Base-by-base conservation (phyloP, 176 grass and related monocot species). In the barley (Hordeum vulgare) region DNA sequence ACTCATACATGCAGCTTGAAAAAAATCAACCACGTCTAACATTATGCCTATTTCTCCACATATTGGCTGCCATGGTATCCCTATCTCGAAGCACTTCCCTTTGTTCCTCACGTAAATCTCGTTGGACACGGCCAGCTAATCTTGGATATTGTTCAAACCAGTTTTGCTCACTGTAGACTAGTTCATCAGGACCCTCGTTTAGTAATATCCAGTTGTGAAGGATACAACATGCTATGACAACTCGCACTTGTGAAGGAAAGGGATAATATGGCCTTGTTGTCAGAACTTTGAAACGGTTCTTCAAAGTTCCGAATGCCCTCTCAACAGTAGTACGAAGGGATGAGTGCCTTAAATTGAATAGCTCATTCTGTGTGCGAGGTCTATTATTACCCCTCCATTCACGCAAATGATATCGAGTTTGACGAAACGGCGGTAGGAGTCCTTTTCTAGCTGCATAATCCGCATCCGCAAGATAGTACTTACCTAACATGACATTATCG, bases 391-490 rank as follows among this genome's bases (percentile, higher is more conserved):
- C 31, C 26, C 4, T 41, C 37, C 27, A 84, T 51, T 84, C 60
- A 31, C 27, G 27, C 71, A 84, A 75, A 64, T 84, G 71, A 33
- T 84, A 76, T 17, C 20, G 59, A 35, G 54, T 62, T 71, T 61
- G 37, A 20, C 11, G 8, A 14, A 29, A 71, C 20, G 54, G 41
- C 31, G 78, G 61, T 31, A 80, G 20, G 9, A 80, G 56, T 34
- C 60, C 77, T 47, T 17, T 65, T 9, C 21, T 77, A 18, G 80
- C 17, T 18, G 51, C 49, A 61, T 59, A n/a, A 8, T 34, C 54
- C 72, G 31, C 67, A 73, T 73, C 67, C 4, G 6, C 66, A 58
- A 73, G 66, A 56, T 83, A 83, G 9, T 72, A 83, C 8, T 83
- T 74, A 20, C 67, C 67, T 33, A 45, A 37, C 18, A 76, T 34